phyloP scores from a whole-genome alignment of 257 asterid species.

The Orobanche coerulescens region DNA sequence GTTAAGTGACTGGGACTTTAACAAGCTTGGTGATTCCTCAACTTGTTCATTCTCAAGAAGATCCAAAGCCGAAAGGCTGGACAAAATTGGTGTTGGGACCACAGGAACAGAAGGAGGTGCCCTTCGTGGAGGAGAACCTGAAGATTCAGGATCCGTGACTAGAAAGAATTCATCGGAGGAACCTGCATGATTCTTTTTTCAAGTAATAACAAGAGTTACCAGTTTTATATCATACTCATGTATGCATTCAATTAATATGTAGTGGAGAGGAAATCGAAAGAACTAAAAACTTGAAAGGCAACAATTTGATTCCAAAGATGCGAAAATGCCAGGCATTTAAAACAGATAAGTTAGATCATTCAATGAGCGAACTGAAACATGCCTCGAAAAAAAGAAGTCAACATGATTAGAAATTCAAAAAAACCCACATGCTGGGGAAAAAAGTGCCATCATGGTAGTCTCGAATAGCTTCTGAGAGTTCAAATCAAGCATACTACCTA shows the following conservation, averaged over 20 bases:
- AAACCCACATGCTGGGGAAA: constrained; percentile 58
- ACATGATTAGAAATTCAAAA: constrained; percentile 17
- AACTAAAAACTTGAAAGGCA: constrained; percentile 1
- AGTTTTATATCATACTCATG: neutral
- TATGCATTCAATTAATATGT: neutral
- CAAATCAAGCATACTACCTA: constrained; percentile 88
- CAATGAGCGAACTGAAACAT: neutral
- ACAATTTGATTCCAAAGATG: neutral
- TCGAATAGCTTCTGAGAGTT: constrained; percentile 91
- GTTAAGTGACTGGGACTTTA: constrained; percentile 58
- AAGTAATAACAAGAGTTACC: constrained; percentile 23
- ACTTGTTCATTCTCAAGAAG: constrained; percentile 55
- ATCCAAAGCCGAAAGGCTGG: constrained; percentile 46
- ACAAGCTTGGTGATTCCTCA: constrained; percentile 49
- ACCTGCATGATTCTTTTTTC: constrained; percentile 76
- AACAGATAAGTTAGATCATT: neutral
- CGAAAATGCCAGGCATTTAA: neutral
- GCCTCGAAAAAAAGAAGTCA: neutral
- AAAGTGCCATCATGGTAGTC: constrained; percentile 76
- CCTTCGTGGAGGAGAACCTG: constrained; percentile 93
- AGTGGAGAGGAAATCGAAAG: constrained; percentile 5
- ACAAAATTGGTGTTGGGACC: constrained; percentile 48
- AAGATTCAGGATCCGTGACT: constrained; percentile 62
- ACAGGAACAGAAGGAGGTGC: constrained; percentile 60
- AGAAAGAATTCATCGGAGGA: constrained; percentile 73